Conservation (phyloP, 2,329 filamentous ascomycete species). For the Xylariaceae sp. region DNA sequence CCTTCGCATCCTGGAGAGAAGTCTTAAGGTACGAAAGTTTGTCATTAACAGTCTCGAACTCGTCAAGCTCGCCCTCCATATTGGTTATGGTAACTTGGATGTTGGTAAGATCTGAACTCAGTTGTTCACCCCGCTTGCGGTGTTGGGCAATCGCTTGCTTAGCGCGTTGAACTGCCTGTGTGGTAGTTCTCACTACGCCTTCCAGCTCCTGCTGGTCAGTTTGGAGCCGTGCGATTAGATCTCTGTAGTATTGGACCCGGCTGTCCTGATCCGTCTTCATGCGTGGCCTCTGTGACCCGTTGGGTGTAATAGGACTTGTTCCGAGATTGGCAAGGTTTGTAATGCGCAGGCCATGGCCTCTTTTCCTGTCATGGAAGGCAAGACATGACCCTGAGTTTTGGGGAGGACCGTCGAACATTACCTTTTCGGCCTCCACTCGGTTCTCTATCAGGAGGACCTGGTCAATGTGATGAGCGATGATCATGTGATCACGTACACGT, state of each 20-base stretch:
- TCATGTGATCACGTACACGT: constrained; percentile 70
- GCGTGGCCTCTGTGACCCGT: constrained; percentile 52
- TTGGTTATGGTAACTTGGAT: constrained; percentile 54
- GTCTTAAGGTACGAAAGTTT: constrained; percentile 54
- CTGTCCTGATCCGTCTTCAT: constrained; percentile 73
- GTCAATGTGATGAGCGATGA: constrained; percentile 79
- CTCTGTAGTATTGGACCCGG: constrained; percentile 52
- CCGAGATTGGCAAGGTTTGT: constrained; percentile 36
- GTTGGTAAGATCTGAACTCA: constrained; percentile 54
- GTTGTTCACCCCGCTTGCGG: constrained; percentile 41
- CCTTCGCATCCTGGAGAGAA: constrained; percentile 49
- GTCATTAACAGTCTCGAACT: constrained; percentile 62
- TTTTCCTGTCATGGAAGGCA: constrained; percentile 56
- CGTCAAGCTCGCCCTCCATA: constrained; percentile 56
- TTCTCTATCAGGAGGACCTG: constrained; percentile 73
- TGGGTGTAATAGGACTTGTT: constrained; percentile 36
- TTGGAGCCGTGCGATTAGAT: constrained; percentile 49
- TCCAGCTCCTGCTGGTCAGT: constrained; percentile 49
- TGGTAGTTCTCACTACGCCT: constrained; percentile 41
- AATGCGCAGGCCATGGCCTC: constrained; percentile 56
- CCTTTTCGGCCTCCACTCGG: constrained; percentile 57
- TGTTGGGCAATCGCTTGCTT: constrained; percentile 42
- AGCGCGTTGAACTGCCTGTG: constrained; percentile 45
- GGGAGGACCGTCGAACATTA: constrained; percentile 62
- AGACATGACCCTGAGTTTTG: constrained; percentile 70